Conservation (phyloP, 2,329 filamentous ascomycete genomes). For the Hypocrella siamensis region DNA sequence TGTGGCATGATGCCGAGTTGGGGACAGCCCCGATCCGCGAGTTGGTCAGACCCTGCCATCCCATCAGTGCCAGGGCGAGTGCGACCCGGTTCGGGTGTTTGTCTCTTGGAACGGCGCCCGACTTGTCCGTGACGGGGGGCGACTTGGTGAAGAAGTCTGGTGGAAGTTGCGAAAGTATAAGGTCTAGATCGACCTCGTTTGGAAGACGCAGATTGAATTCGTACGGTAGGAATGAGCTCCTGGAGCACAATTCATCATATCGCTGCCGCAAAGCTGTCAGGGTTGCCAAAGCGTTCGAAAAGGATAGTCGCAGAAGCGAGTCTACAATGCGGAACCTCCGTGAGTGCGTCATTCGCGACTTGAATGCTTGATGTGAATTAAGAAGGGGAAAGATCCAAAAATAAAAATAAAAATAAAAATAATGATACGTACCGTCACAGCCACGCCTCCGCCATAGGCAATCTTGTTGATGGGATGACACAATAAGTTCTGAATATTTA, state of each 20-base stretch:
- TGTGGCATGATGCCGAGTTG: constrained; percentile 64
- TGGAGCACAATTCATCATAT: constrained; percentile 45
- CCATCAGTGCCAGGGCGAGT: constrained; percentile 53
- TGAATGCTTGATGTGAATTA: too few species aligned
- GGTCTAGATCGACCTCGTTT: constrained; percentile 32
- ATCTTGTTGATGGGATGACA: constrained; percentile 59
- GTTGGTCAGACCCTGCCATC: constrained; percentile 55
- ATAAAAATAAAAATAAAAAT: too few species aligned
- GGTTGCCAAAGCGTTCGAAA: constrained; percentile 45
- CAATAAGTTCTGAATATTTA: constrained; percentile 58
- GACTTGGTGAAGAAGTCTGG: constrained; percentile 36
- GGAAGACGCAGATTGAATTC: constrained; percentile 45
- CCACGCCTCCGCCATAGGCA: constrained; percentile 79
- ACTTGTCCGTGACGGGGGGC: constrained; percentile 12
- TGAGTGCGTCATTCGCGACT: too few species aligned
- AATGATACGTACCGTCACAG: constrained; percentile 70
- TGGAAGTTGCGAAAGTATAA: constrained; percentile 32
- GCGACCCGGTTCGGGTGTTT: constrained; percentile 40
- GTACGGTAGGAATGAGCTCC: constrained; percentile 43
- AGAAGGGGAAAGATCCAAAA: too few species aligned
- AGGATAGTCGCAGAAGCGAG: constrained; percentile 42
- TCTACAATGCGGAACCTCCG: too few species aligned
- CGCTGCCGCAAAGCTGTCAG: constrained; percentile 43
- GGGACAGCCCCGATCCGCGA: constrained; percentile 42
- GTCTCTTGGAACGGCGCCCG: constrained; percentile 10